phyloP scores from a whole-genome alignment of 495 filamentous ascomycete species.

The Neurospora terricola region DNA sequence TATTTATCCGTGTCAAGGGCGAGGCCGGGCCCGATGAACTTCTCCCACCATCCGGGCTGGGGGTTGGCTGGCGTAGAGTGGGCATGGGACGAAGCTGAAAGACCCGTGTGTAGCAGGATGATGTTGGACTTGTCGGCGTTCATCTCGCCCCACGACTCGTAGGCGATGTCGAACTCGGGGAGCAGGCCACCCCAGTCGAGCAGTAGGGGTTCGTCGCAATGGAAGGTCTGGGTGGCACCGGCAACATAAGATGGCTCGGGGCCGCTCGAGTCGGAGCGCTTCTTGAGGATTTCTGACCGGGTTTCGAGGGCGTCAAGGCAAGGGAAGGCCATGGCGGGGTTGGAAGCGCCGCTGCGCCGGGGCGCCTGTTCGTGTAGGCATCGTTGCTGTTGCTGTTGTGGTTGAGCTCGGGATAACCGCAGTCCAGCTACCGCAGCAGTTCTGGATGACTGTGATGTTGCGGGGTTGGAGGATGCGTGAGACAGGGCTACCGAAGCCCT shows the following conservation, averaged over 20 bases:
- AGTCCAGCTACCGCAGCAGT: not conserved
- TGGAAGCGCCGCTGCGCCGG: conserved; percentile 47
- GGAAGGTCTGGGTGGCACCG: conserved; percentile 67
- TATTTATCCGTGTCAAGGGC: conserved; percentile 87
- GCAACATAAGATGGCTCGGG: conserved; percentile 93
- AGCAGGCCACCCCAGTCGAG: conserved; percentile 92
- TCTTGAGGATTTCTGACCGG: conserved; percentile 59
- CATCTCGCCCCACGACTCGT: conserved; percentile 84
- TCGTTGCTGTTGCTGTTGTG: conserved; percentile 13
- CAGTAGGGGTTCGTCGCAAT: conserved; percentile 61
- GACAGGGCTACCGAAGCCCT: conserved; percentile 5
- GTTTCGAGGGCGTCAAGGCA: conserved; percentile 89
- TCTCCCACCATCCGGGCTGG: conserved; percentile 97
- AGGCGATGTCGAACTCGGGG: conserved; percentile 78
- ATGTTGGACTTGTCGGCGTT: conserved; percentile 79
- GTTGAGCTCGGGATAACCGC: conserved; percentile 32
- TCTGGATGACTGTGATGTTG: conserved; percentile 1
- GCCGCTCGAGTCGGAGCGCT: conserved; percentile 48
- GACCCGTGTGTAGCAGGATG: conserved; percentile 85
- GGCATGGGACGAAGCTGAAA: conserved; percentile 92
- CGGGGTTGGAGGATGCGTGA: not conserved
- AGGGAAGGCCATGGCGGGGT: conserved; percentile 88
- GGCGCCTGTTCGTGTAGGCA: conserved; percentile 23
- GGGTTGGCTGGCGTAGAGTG: conserved; percentile 78
- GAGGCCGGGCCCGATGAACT: conserved; percentile 85